Conservation (phyloP, 805 yeast species). For the Kuraishia molischiana region DNA sequence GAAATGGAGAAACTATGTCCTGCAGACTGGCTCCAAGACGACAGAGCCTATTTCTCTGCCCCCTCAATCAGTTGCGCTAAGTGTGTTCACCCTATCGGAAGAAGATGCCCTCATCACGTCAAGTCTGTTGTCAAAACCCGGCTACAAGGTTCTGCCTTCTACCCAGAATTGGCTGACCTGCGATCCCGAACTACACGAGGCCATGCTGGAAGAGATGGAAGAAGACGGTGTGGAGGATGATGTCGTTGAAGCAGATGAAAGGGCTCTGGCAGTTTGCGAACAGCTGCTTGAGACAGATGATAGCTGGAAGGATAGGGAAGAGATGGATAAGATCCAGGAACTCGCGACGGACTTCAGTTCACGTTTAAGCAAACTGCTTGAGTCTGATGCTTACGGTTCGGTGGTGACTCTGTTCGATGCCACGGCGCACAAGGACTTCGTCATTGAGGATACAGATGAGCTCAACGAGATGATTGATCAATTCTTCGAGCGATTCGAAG, state of each 20-base stretch:
- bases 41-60: too few relatives aligned
- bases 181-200: not conserved
- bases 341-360: constrained; percentile 15
- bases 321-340: constrained; percentile 13
- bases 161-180: not conserved
- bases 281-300: not conserved
- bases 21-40: too few relatives aligned
- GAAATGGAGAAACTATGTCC: too few relatives aligned
- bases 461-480: constrained; percentile 25
- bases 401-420: constrained; percentile 7
- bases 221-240: not conserved
- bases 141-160: not conserved
- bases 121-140: too few relatives aligned
- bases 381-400: constrained; percentile 5
- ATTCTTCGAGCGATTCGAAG: constrained; percentile 4
- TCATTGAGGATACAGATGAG: constrained; percentile 15
- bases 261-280: not conserved
- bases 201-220: not conserved
- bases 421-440: not conserved
- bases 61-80: too few relatives aligned
- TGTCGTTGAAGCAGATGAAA: not conserved
- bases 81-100: too few relatives aligned
- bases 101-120: too few relatives aligned
- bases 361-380: constrained; percentile 4
- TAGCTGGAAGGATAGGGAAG: constrained; percentile 1